phyloP scores from a whole-genome alignment of 192 early-diverging fungal genomes.

The Diversispora epigaea region DNA sequence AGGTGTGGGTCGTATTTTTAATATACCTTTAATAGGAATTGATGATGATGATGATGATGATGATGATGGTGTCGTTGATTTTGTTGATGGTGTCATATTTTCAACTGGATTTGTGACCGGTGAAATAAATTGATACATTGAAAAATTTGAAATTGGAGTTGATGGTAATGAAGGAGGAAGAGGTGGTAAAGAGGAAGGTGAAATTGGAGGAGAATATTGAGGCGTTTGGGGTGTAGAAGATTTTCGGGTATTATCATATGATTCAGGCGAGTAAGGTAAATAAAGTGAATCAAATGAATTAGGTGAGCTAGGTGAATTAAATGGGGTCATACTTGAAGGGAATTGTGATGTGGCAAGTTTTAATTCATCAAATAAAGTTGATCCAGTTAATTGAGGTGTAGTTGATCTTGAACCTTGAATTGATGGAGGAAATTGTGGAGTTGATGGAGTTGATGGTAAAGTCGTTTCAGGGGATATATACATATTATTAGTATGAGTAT shows the following conservation, averaged over 20 bases:
- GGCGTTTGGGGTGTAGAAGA: background rate
- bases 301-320: background rate
- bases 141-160: background rate
- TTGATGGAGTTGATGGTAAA: background rate
- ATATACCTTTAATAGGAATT: too few relatives aligned
- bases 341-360: background rate
- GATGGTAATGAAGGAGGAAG: background rate
- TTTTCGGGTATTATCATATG: background rate
- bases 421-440: background rate
- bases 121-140: background rate
- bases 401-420: background rate
- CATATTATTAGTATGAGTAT: background rate
- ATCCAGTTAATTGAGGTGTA: background rate
- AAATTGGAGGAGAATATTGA: conserved; percentile 1
- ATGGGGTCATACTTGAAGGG: background rate
- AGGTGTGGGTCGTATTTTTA: too few relatives aligned
- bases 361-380: background rate
- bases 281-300: background rate
- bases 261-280: background rate
- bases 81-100: background rate
- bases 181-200: conserved; percentile 3
- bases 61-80: background rate
- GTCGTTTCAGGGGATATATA: background rate
- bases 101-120: background rate
- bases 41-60: too few relatives aligned